phyloP scores from a whole-genome alignment of 2,329 filamentous ascomycete genomes.

The Didymella arachidicola region DNA sequence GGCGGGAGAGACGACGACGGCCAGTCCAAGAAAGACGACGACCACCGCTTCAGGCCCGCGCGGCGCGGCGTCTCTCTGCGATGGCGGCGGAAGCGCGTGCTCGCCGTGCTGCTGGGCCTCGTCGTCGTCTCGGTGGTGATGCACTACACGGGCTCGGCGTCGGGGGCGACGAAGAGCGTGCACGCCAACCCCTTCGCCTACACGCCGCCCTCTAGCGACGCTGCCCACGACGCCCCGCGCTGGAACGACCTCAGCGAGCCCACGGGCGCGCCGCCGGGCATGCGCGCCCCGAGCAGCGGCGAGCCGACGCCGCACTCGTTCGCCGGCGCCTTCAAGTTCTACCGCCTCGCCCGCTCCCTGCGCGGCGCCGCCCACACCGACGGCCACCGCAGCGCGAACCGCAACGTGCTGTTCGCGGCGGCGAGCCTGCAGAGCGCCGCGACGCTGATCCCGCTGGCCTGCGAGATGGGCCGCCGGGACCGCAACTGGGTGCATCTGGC shows the following conservation, averaged over 20 bases:
- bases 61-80: constrained; percentile 46
- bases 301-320: constrained; percentile 54
- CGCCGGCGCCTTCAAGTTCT: constrained; percentile 74
- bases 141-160: constrained; percentile 42
- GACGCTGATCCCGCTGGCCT: constrained; percentile 79
- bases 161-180: background rate
- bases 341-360: constrained; percentile 69
- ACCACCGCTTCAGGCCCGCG: constrained; percentile 56
- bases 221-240: constrained; percentile 11
- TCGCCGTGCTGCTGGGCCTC: constrained; percentile 48
- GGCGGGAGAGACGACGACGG: constrained; percentile 41
- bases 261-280: constrained; percentile 40
- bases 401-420: constrained; percentile 80
- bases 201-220: constrained; percentile 1
- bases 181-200: constrained; percentile 3
- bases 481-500: constrained; percentile 82
- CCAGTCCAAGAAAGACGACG: constrained; percentile 66
- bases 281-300: constrained; percentile 27
- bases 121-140: constrained; percentile 69
- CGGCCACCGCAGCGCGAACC: constrained; percentile 63
- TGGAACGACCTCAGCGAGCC: constrained; percentile 32
- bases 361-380: constrained; percentile 64
- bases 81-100: constrained; percentile 60
- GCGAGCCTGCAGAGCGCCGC: constrained; percentile 77
- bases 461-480: constrained; percentile 77